phyloP scores from a whole-genome alignment of 176 grass and related monocot genomes.

The Triticum aestivum region IWGSC_CS_RefSeq_v2.1 NC_057799.1:31488400-31488899 shows the following conservation, averaged over 20 bases:
- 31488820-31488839: neutral
- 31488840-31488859: neutral
- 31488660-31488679: neutral
- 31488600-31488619: neutral
- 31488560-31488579: neutral
- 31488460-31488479: too few relatives aligned
- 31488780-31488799: too few relatives aligned
- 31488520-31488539: too few relatives aligned
- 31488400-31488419: neutral
- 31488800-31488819: too few relatives aligned
- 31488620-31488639: constrained; percentile 3
- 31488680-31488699: constrained; percentile 5
- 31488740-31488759: neutral
- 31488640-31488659: neutral
- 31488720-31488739: neutral
- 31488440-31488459: neutral
- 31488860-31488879: neutral
- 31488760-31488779: too few relatives aligned
- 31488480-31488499: too few relatives aligned
- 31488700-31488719: neutral
- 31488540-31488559: neutral
- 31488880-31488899: neutral
- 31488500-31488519: too few relatives aligned
- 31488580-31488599: constrained; percentile 13
- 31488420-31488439: neutral